phyloP scores from a whole-genome alignment of 75 land plant genomes.

The Picea glauca region DNA sequence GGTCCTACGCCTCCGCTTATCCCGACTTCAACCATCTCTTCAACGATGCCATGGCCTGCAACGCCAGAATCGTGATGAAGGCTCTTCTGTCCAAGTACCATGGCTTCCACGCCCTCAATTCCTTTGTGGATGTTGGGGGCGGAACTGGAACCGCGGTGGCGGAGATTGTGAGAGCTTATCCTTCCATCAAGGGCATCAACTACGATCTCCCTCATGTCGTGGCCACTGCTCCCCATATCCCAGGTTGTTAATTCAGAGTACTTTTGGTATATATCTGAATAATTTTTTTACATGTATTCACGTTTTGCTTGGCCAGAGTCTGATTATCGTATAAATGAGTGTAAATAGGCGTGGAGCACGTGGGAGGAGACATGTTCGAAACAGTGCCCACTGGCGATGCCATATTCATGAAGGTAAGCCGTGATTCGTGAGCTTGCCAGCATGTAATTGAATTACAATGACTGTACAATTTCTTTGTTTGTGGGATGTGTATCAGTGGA shows the following conservation, averaged over 20 bases:
- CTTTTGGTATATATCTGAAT: neutral
- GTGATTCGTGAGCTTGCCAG: neutral
- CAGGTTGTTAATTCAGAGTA: neutral
- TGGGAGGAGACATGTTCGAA: constrained; percentile 44
- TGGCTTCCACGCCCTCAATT: constrained; percentile 17
- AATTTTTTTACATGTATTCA: neutral
- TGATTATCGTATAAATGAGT: neutral
- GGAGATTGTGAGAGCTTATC: constrained; percentile 32
- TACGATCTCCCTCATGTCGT: constrained; percentile 61
- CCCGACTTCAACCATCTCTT: constrained; percentile 19
- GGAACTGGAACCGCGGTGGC: constrained; percentile 32
- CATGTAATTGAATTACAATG: neutral
- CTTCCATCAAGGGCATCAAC: constrained; percentile 52
- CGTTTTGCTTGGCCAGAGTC: neutral
- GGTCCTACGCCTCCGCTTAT: constrained; percentile 14
- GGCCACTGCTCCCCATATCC: constrained; percentile 23
- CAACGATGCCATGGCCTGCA: constrained; percentile 22
- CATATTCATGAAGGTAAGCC: constrained; percentile 37
- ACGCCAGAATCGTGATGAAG: constrained; percentile 14
- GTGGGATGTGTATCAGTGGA: constrained; percentile 17
- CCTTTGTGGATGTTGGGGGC: constrained; percentile 46
- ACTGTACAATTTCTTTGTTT: too few relatives aligned
- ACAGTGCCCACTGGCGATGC: constrained; percentile 30
- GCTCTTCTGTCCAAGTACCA: constrained; percentile 14
- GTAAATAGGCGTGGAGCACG: constrained; percentile 26